These are phyloP conservation scores for Odontarrhena argentea DNA, from an alignment of 345 rosid species.

Conservation along the genomic window DNA sequence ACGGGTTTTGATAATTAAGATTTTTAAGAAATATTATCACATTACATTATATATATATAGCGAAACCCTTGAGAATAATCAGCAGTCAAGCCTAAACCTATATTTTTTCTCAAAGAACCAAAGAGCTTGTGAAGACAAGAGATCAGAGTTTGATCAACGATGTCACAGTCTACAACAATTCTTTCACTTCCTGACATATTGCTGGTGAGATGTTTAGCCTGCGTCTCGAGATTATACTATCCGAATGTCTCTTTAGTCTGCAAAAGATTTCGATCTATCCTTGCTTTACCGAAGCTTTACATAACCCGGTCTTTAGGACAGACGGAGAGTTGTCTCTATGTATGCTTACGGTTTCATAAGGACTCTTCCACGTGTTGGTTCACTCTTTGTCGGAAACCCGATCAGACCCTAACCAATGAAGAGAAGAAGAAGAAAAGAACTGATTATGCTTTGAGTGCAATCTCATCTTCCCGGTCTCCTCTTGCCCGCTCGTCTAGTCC, in stretches of 20 bases:
- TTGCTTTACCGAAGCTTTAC: slow-evolving; percentile 57
- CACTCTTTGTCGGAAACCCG: slow-evolving; percentile 45
- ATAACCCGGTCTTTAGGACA: slow-evolving; percentile 42
- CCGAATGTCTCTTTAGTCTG: slow-evolving; percentile 65
- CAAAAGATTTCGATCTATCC: slow-evolving; percentile 50
- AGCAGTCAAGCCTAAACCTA: no score
- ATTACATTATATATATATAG: no score
- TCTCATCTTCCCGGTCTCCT: no score
- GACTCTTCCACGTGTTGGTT: slow-evolving; percentile 45
- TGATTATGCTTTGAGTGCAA: no score
- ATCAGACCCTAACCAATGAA: slow-evolving; percentile 37
- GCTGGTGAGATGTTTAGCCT: slow-evolving; percentile 57
- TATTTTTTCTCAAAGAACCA: no score
- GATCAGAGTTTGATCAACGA: no score
- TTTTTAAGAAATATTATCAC: no score
- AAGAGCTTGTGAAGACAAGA: no score
- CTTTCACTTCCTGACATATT: slow-evolving; percentile 59
- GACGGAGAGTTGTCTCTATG: slow-evolving; percentile 55
- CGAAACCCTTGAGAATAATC: no score
- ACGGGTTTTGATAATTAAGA: no score
- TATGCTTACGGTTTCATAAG: slow-evolving; percentile 47
- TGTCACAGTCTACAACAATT: not conserved
- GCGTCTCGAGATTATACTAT: slow-evolving; percentile 55
- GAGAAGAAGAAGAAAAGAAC: slow-evolving; percentile 1
- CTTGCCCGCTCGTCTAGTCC: no score